A percentile compares a stretch with the other conserved stretches of the same genome.
phyloP scores from a whole-genome alignment of 805 yeast genomes.

The Nakazawaea holstii region DNA sequence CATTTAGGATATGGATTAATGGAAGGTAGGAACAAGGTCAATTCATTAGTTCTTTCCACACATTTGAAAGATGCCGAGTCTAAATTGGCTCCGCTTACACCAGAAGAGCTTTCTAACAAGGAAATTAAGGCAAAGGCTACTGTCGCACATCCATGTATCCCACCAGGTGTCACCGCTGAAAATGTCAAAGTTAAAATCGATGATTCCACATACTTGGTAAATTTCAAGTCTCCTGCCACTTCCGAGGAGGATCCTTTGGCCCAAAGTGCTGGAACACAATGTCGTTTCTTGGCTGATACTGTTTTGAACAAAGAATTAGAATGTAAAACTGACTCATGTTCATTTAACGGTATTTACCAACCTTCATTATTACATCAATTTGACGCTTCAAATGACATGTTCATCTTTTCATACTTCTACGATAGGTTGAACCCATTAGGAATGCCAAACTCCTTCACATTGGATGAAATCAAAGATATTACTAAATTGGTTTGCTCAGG shows the following conservation, averaged over 20 bases:
- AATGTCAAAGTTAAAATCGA: conserved; percentile 56
- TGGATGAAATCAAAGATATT: conserved; percentile 77
- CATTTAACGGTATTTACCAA: conserved; percentile 96
- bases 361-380: conserved; percentile 83
- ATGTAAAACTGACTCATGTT: conserved; percentile 78
- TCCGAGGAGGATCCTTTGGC: conserved; percentile 23
- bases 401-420: conserved; percentile 89
- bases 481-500: conserved; percentile 87
- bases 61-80: conserved; percentile 30
- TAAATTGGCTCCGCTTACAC: conserved; percentile 19
- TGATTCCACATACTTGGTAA: conserved; percentile 26
- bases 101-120: conserved; percentile 31
- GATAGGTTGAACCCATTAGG: conserved; percentile 94
- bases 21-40: conserved; percentile 86
- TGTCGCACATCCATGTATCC: conserved; percentile 77
- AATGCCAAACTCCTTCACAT: conserved; percentile 85
- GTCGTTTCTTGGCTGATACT: conserved; percentile 78
- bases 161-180: conserved; percentile 65
- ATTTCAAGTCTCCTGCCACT: conserved; percentile 26
- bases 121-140: conserved; percentile 37
- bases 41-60: conserved; percentile 54
- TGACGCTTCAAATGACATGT: conserved; percentile 69
- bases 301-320: conserved; percentile 77
- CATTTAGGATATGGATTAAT: conserved; percentile 95
- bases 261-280: conserved; percentile 66